These are phyloP conservation scores for Russula abietina DNA, from an alignment of 768 basidiomycete genomes.

Conservation along the genomic window DNA sequence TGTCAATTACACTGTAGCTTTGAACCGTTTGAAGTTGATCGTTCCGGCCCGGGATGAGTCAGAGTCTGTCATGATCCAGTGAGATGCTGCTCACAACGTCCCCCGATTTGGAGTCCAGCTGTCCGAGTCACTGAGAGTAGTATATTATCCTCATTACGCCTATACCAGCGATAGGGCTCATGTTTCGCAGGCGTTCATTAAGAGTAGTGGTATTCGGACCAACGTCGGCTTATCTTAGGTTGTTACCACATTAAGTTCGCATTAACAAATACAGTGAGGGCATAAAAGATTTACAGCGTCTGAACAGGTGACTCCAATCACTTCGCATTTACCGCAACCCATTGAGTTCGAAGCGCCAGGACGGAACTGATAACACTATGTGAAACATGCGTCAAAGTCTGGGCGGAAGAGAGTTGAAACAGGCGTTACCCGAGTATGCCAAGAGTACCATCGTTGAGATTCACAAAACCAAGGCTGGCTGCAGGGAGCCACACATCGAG, in stretches of 20 bases:
- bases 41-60: background rate
- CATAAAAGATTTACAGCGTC: background rate
- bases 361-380: conserved; percentile 50
- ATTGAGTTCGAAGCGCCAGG: conserved; percentile 23
- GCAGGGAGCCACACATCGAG: conserved; percentile 91
- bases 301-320: background rate
- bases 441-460: conserved; percentile 76
- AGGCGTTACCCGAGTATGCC: conserved; percentile 75
- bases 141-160: background rate
- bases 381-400: conserved; percentile 6
- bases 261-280: background rate
- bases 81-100: background rate
- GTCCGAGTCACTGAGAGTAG: background rate
- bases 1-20: no score
- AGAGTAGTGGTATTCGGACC: background rate
- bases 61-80: background rate
- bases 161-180: background rate
- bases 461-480: conserved; percentile 65
- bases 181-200: background rate
- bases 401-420: conserved; percentile 20
- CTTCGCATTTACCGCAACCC: conserved; percentile 19
- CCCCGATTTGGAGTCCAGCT: background rate
- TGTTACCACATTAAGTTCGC: background rate
- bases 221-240: background rate
- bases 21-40: no score